Base-by-base conservation (phyloP, 2,329 filamentous ascomycete genomes). In the Pseudocercospora crystallina region DNA sequence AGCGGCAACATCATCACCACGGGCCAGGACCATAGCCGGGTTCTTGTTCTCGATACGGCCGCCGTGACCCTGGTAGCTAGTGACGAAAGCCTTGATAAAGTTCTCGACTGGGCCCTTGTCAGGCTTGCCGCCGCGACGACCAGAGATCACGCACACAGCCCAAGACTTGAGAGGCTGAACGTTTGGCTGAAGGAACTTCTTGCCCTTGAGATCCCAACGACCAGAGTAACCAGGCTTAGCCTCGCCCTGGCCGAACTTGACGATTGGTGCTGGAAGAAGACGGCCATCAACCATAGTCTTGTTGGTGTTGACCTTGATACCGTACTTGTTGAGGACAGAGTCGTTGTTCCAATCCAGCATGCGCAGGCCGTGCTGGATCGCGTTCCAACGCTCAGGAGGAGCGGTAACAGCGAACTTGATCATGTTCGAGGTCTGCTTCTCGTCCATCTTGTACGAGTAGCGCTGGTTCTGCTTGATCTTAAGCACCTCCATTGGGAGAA, bases 341-440 rank as follows among this genome's bases (percentile, higher is more conserved):
- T 99, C 94, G 0, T 78, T 65, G 1, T 63, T 59, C 83, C 89
- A 94, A 8, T 83, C 74, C 0, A 92, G 76, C 58, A 86, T 80
- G 0, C 73, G 65, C 8, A 96, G 80, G 12, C 87, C 87, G 3
- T 80, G 68, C 42, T 83, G 73, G 60, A 97, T 90, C 14, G 87
- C 82, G 0, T 67, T 61, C 58, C 82, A 80, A n/a, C 94, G 87
- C 29, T 83, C 68, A 0, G 69, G 67, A 0, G 94, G 94, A 1
- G 85, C 80, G 5, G 87, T 89, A 4, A 96, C 92, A 0, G 92
- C 91, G 62, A 92, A 90, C 69, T 87, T 92, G 74, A 99, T 96
- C 94, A 99, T 99, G 5, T 80, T 73, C 0, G 85, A 75, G 0
- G 92, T 96, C 72, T 95, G 78, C 0, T 65, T 63, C 47, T 83